Percentiles rank a stretch among this genome's conserved stretches.
Evolutionary conservation across 306 rosid species (phyloP).

Genomic region (Dryas octopetala): DNA sequence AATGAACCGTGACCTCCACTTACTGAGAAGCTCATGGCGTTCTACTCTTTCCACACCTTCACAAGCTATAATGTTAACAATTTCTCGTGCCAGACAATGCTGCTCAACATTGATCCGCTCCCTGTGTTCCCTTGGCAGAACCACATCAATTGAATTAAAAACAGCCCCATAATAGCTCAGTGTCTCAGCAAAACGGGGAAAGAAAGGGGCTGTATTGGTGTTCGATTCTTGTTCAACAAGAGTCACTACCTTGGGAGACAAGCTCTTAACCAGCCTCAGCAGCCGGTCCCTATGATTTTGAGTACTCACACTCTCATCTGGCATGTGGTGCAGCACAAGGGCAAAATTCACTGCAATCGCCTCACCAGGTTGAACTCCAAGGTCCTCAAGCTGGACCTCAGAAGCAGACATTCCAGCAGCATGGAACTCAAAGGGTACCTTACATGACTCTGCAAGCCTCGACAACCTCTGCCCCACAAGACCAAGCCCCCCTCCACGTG

Average conservation of each 20-base stretch:
- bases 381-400: constrained; percentile 57
- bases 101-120: constrained; percentile 86
- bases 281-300: constrained; percentile 66
- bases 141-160: constrained; percentile 72
- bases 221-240: constrained; percentile 83
- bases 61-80: constrained; percentile 88
- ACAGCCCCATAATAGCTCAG: constrained; percentile 55
- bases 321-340: constrained; percentile 74
- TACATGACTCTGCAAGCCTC: constrained; percentile 52
- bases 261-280: constrained; percentile 58
- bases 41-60: constrained; percentile 91
- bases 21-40: constrained; percentile 66
- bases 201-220: constrained; percentile 63
- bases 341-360: constrained; percentile 83
- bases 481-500: constrained; percentile 78
- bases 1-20: constrained; percentile 69
- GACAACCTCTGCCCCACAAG: constrained; percentile 63
- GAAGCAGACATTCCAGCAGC: constrained; percentile 42
- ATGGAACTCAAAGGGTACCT: constrained; percentile 72
- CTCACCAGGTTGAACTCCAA: constrained; percentile 56
- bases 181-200: constrained; percentile 72
- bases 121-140: constrained; percentile 61
- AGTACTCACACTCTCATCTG: constrained; percentile 62
- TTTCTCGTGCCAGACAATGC: constrained; percentile 82
- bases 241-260: constrained; percentile 83